Evolutionary conservation across 768 basidiomycete genomes (phyloP).

Genomic region (Nevesoporus exiguus): DNA sequence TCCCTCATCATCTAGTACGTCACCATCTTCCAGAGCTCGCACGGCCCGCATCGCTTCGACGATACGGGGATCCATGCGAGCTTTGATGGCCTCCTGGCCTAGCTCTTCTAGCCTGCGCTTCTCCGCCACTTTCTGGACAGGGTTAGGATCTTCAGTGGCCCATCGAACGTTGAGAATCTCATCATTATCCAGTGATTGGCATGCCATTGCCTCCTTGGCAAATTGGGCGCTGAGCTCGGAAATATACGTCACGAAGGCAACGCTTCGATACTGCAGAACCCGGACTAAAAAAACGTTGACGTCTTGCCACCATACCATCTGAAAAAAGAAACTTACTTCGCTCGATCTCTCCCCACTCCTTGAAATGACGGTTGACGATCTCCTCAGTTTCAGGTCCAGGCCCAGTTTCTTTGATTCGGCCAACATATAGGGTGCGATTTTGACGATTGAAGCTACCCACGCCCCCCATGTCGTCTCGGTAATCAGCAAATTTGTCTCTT

Average conservation of each 20-base stretch:
- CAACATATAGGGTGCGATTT: slow-evolving; percentile 93
- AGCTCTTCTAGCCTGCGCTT: slow-evolving; percentile 77
- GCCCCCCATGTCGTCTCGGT: slow-evolving; percentile 99
- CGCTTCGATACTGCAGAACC: slow-evolving; percentile 89
- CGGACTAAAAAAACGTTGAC: slow-evolving; percentile 53
- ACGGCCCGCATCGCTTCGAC: slow-evolving; percentile 86
- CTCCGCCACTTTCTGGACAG: slow-evolving; percentile 81
- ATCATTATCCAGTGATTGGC: slow-evolving; percentile 94
- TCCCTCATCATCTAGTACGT: slow-evolving; percentile 35
- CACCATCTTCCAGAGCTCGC: slow-evolving; percentile 84
- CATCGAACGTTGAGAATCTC: slow-evolving; percentile 98
- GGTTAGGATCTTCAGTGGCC: slow-evolving; percentile 99
- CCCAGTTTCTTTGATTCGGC: slow-evolving; percentile 89
- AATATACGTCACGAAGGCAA: slow-evolving; percentile 95
- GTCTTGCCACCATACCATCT: background rate
- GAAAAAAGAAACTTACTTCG: slow-evolving; percentile 56
- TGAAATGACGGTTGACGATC: slow-evolving; percentile 87
- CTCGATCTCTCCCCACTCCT: slow-evolving; percentile 93
- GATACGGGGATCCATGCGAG: slow-evolving; percentile 81
- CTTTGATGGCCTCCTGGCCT: slow-evolving; percentile 83
- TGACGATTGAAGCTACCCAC: slow-evolving; percentile 94
- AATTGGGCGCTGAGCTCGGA: slow-evolving; percentile 87
- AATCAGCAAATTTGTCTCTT: slow-evolving; percentile 94
- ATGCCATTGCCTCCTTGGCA: slow-evolving; percentile 98
- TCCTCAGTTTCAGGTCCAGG: slow-evolving; percentile 89